Evolutionary conservation across 1,284 basidiomycete genomes (phyloP), one percentile per base, ranked within the genome.

Genomic region (Agaricales sp.): DNA sequence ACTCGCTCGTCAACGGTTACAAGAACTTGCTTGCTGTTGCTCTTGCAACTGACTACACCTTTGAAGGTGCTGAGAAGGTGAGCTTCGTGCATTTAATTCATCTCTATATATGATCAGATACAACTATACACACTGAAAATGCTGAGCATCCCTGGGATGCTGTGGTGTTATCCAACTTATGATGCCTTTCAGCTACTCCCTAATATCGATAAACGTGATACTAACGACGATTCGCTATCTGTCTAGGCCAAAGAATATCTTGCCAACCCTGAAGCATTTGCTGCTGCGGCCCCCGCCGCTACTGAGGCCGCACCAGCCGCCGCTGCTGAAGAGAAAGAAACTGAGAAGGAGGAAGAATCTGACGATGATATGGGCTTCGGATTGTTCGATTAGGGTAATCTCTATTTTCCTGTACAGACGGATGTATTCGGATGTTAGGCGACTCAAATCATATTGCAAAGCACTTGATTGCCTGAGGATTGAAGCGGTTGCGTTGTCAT

Each of bases 1-100:
- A 99, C 80, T 87, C 88, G 44, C 80, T 99, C 54, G 92, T 99
- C 79, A 97, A 98, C 77, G 80, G 91, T 47, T 99, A 98, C 89
- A 99, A 99, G 87, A 97, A 98, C 79, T 68, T 96, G 57, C 72
- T 99, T 57, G 87, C 91, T 51, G 70, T 99, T 63, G 87, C 94
- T 50, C 71, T 99, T 57, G 85, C 80, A 52, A 97, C 95, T 58
- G 95, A 99, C 50, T 95, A 92, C 81, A 82, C 84, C 55, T 98
- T 98, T 68, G 92, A 96, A 66, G 92, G 86, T 55, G 78, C 88
- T 53, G 88, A 88, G 66, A 92, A 97, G 88, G 92, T 93, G 55
- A 63, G 78, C 61, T 41, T 47, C 30, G 49, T 53, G 43, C 48
- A 51, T 52, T 49, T 52, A 52, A 46, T 51, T 44, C 43, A 19